Base-by-base conservation (phyloP, 345 rosid genomes). In the Kandelia obovata region DNA sequence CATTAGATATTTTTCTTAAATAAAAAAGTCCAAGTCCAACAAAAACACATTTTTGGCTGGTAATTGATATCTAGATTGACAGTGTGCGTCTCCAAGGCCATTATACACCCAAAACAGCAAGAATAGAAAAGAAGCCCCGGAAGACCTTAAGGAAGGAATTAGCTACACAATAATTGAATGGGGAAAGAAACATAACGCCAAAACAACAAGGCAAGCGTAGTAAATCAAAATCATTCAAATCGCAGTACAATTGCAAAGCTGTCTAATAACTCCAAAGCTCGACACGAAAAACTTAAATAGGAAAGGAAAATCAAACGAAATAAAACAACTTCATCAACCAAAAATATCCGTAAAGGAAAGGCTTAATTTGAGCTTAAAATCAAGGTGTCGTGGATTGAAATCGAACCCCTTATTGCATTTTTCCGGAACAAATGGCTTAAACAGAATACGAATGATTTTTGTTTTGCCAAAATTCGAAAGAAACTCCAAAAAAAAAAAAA, bases 211-310 rank as follows among this genome's bases (percentile, higher is more conserved):
- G 64, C 43, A 34, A 34, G 8, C 37, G 10, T 7, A 34, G 37
- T 34, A 7, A 34, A 34, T 34, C 2, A 34, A 34, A 34, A 34
- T 34, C 37, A 34, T 34, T 34, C 37, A 34, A 34, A 34, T 34
- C 37, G 37, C 37, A 7, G 37, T 34, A 7, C 2, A 34, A 34
- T 34, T 34, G 37, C 37, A 7, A 34, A 7, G 37, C 37, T 7
- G 37, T 7, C 10, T 34, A 34, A 34, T 34, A 55, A 77, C 65
- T 70, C 76, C 69, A 53, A 32, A 71, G 47, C 52, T 57, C 30
- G 55, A 69, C 35, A n/a, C 62, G 59, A 59, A 62, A 20, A 58
- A 13, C 35, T 58, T 68, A 26, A 26, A 13, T 43, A 11, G 49
- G 49, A 15, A 43, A 43, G 62, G 23, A 7, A 7, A 16, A 57